Evolutionary conservation across 2,329 filamentous ascomycete species (phyloP), one percentile per base, ranked within the genome.

Genomic region (Paraphaeosphaeria minitans): DNA sequence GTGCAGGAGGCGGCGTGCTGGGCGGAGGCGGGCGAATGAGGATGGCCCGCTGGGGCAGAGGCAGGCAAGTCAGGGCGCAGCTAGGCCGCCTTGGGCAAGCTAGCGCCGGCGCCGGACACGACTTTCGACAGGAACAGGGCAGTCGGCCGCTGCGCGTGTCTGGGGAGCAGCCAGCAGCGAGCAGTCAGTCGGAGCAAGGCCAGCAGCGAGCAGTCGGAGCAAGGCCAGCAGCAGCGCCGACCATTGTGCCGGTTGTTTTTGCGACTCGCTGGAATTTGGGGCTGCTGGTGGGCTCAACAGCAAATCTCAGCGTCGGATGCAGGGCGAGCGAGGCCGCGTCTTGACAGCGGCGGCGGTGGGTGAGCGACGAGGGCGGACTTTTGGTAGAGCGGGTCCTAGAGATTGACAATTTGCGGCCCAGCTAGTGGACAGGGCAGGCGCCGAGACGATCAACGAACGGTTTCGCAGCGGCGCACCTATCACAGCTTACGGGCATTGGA

Each of bases 381-480:
- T n/a, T n/a, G n/a, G 3, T 27, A 6, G 24, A 27, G 24, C 24
- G 50, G 50, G 50, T 53, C 50, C 31, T 12, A n/a, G 50, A 22
- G 42, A 53, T 53, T 53, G 24, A 12, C 21, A 53, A 51, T 51
- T 41, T 51, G 19, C 21, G 12, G 12, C 1, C 27, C 27, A 19
- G 21, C 48, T 39, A 51, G 48, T 33, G 48, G 27, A 21, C 29
- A 51, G n/a, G 37, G 16, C 37, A 51, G 19, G n/a, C 41, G 21
- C 39, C 5, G 50, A 53, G 50, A 37, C 50, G 50, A 37, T 43
- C 50, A 45, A 49, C 33, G 31, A 19, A 8, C n/a, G 16, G n/a
- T 27, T 27, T 27, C 24, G 24, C 24, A 27, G 24, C 24, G 24
- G 24, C 24, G 6, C 24, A 6, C 24, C 24, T 6, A 27, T 27